phyloP scores from a whole-genome alignment of 768 basidiomycete genomes.

The Ramaria sp. region DNA sequence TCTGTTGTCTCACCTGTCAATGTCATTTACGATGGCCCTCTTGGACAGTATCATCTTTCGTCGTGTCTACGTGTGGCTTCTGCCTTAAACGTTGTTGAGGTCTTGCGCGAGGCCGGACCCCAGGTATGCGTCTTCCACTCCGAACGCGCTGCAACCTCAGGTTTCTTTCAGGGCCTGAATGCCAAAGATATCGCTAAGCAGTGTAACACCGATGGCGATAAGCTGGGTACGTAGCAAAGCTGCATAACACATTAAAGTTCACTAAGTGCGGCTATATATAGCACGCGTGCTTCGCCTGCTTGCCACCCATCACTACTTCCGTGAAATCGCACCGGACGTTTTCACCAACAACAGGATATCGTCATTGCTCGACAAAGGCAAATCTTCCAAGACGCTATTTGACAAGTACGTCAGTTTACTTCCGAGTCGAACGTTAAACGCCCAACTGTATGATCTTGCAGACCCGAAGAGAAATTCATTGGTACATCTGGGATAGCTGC shows the following conservation, averaged over 20 bases:
- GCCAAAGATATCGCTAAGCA: conserved; percentile 26
- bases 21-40: too few species aligned
- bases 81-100: conserved; percentile 31
- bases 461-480: conserved; percentile 15
- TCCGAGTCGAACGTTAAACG: conserved; percentile 7
- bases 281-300: conserved; percentile 20
- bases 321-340: conserved; percentile 20
- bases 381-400: not conserved
- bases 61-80: too few species aligned
- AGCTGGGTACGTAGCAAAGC: not conserved
- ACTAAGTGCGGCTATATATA: too few species aligned
- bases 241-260: not conserved
- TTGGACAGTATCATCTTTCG: too few species aligned
- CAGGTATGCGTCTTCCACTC: too few species aligned
- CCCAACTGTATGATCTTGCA: conserved; percentile 16
- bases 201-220: conserved; percentile 22
- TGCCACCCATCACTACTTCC: conserved; percentile 21
- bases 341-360: conserved; percentile 20
- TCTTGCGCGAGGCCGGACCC: conserved; percentile 32
- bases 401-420: not conserved
- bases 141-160: too few species aligned
- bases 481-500: conserved; percentile 13
- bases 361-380: conserved; percentile 17
- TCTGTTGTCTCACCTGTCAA: too few species aligned
- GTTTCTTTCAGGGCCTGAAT: conserved; percentile 18